Percentiles rank a stretch among this genome's conserved stretches.
Evolutionary conservation across 2,329 filamentous ascomycete species (phyloP).

Genomic region (Curvularia lunata): DNA sequence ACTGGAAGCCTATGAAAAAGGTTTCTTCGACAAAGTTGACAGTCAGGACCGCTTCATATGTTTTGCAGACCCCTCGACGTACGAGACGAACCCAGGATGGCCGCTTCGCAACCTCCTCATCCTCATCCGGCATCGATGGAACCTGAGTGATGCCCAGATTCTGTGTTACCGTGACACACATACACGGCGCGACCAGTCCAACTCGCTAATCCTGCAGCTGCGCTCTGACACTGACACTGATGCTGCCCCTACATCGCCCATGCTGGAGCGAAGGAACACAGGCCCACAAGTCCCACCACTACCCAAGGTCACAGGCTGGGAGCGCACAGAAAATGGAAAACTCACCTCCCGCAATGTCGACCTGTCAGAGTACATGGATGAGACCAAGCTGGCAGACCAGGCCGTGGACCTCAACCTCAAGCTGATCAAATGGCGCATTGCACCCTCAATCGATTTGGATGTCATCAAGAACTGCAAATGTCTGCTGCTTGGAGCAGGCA

Average conservation of each 20-base stretch:
- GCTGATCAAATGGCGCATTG: constrained; percentile 98
- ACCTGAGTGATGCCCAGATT: constrained; percentile 77
- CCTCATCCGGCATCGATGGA: constrained; percentile 81
- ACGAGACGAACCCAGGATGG: constrained; percentile 87
- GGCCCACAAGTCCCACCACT: constrained; percentile 57
- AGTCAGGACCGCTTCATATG: constrained; percentile 81
- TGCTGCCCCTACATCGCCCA: constrained; percentile 8
- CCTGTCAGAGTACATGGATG: constrained; percentile 92
- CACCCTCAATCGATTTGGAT: constrained; percentile 85
- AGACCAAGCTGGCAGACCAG: constrained; percentile 83
- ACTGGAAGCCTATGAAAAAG: constrained; percentile 78
- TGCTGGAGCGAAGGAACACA: constrained; percentile 19
- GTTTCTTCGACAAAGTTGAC: constrained; percentile 79
- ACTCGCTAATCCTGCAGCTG: constrained; percentile 74
- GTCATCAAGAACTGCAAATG: constrained; percentile 89
- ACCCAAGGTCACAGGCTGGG: constrained; percentile 96
- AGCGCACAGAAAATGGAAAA: constrained; percentile 80
- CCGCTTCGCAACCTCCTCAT: constrained; percentile 88
- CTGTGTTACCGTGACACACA: constrained; percentile 90
- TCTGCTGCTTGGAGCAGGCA: constrained; percentile 88
- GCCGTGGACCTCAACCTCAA: constrained; percentile 96
- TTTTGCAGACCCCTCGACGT: constrained; percentile 93
- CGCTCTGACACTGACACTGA: constrained; percentile 30
- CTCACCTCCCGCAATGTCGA: constrained; percentile 79
- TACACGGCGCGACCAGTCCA: constrained; percentile 75